Base-by-base conservation (phyloP, 1,284 basidiomycete species). In the Xanthoconium separans region DNA sequence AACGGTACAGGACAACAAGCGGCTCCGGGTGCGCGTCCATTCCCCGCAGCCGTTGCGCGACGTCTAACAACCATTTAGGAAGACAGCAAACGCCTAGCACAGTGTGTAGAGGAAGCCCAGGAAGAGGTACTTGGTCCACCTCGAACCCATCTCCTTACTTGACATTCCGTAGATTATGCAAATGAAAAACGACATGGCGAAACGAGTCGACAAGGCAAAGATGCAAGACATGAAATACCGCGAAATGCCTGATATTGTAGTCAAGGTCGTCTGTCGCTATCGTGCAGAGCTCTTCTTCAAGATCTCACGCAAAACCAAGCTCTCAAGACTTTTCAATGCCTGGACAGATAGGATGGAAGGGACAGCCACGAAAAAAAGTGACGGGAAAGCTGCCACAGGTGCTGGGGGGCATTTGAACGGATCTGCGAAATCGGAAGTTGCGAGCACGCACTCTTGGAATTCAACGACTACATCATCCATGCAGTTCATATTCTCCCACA, bases 251-350 rank as follows among this genome's bases (percentile, higher is more conserved):
- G 88, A 92, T 66, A 89, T 92, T 55, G 85, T 91, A 47, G 82
- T 92, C 70, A 90, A 91, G 69, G 89, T 93, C 60, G 77, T 88
- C 44, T 92, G 90, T 72, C 85, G 87, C 61, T 92, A 92, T 69
- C 86, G 90, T 43, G 89, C 89, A 4, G 90, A 93, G 67, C 77
- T 93, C 40, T 91, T 89, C 76, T 93, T 93, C 80, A 92, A 91
- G 71, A 90, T 93, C 62, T 88, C 87, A 30, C 85, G 90, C 67
- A 92, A 91, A 73, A 90, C 87, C 36, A 92, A 91, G 68, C 76
- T 93, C 33, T 82, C 84, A 46, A 79, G 85, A 54, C 77, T 92
- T 53, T 91, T 92, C 70, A 84, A 83, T 61, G 85, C 89, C n/a
- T 92, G 90, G 89, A 90, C 87, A 33, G 87, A 89, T 50, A 78